These are phyloP conservation scores for Phlegmacium glaucopus DNA, from an alignment of 768 basidiomycete species.

Conservation along the genomic window DNA sequence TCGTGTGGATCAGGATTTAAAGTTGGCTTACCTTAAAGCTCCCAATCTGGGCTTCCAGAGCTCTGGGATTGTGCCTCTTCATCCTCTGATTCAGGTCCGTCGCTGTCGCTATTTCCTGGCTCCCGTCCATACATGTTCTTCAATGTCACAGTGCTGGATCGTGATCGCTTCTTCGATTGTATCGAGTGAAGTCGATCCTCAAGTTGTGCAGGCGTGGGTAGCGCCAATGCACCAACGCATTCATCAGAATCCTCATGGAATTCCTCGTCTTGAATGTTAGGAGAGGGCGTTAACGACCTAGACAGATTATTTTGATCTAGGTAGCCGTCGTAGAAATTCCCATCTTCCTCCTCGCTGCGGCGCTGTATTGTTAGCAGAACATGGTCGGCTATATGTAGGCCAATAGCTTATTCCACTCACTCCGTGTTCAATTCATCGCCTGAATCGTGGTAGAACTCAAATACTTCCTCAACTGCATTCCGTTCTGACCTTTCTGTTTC, in stretches of 20 bases:
- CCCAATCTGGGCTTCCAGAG: too few species aligned
- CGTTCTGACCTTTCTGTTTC: background rate
- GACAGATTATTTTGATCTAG: slow-evolving; percentile 12
- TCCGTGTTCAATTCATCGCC: slow-evolving; percentile 11
- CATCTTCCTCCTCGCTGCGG: slow-evolving; percentile 26
- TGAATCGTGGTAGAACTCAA: slow-evolving; percentile 14
- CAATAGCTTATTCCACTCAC: slow-evolving; percentile 5
- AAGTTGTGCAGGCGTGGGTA: too few species aligned
- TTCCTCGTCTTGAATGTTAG: background rate
- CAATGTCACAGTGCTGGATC: background rate
- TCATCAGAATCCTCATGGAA: background rate
- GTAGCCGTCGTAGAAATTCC: slow-evolving; percentile 27
- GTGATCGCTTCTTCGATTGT: background rate
- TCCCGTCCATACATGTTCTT: too few species aligned
- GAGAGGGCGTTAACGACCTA: slow-evolving; percentile 16
- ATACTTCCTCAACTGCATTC: slow-evolving; percentile 15
- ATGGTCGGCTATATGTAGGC: background rate
- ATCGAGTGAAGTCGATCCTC: background rate
- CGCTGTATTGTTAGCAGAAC: background rate
- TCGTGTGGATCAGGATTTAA: slow-evolving; percentile 8
- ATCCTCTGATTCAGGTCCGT: background rate
- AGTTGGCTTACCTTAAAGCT: too few species aligned
- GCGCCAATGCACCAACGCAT: too few species aligned
- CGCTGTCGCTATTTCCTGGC: too few species aligned
- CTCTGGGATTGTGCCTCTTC: too few species aligned